Evolutionary conservation across 148 eudicot species (phyloP), one percentile per base, ranked within the genome.

Genomic region (Selenicereus undatus): DNA sequence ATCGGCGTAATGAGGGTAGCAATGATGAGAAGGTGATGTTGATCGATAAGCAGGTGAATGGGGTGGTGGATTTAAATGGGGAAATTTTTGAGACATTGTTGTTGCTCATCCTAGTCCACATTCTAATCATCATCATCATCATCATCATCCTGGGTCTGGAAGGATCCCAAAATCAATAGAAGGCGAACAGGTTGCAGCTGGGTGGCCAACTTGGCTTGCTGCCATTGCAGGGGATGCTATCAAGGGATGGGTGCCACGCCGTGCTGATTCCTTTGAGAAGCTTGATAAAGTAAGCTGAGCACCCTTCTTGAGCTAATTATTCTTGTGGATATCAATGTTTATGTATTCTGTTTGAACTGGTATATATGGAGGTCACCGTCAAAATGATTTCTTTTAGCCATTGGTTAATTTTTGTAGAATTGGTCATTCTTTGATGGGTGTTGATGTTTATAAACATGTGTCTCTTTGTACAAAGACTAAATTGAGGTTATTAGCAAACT

Each of bases 191-290:
- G 93, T 91, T n/a, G 89, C 92, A 1, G 98, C 98, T 1, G 98
- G 98, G 51, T 94, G 98, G 98, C 98, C 98, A 1, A 76, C 88
- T 24, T 94, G 98, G 98, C 82, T 94, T 71, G 87, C 98, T 7
- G 87, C 91, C 0, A 94, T 92, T 82, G 98, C 98, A 24, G 94
- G 94, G 50, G 98, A 93, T 76, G 94, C 97, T 81, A 89, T 91
- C 73, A 85, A 82, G 79, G 97, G 97, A 39, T 93, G 97, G 97
- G 87, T 94, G 72, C 98, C 98, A 5, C 77, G 98, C 71, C 87
- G 91, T 80, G 93, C 93, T 26, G 98, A 94, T 87, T 92, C 97
- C 64, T 94, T 94, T 71, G 93, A 94, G 89, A 94, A 91, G 84
- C 73, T 92, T 74, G 93, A 92, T 84, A 92, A 94, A 85, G 98